A percentile compares a stretch with the other conserved stretches of the same genome.
These are phyloP conservation scores for Aspergillus sojae DNA, from an alignment of 2,329 filamentous ascomycete genomes.

Conservation along the genomic window DNA sequence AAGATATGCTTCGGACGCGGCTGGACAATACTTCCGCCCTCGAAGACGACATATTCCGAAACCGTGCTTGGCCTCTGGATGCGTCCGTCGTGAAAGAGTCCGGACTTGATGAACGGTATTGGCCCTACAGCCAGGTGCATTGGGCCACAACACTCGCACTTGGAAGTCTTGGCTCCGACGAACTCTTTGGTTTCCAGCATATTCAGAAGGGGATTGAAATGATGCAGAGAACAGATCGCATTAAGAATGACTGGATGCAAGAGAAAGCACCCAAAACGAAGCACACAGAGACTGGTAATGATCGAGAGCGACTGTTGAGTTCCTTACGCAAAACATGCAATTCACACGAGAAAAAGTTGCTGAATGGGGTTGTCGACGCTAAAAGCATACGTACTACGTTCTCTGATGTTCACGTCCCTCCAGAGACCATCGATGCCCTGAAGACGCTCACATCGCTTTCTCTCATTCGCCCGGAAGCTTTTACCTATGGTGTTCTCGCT, in stretches of 20 bases:
- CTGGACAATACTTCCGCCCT: constrained; percentile 35
- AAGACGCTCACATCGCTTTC: constrained; percentile 88
- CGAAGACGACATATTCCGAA: constrained; percentile 35
- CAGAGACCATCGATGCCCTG: constrained; percentile 81
- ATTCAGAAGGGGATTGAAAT: constrained; percentile 39
- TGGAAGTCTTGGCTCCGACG: constrained; percentile 50
- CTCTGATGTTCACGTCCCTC: constrained; percentile 78
- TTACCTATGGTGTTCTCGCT: constrained; percentile 89
- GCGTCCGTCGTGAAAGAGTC: constrained; percentile 34
- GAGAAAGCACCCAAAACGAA: constrained; percentile 35
- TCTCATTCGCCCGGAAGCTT: constrained; percentile 86
- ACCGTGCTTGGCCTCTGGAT: constrained; percentile 35
- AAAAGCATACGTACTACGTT: constrained; percentile 85
- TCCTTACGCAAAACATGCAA: constrained; percentile 63
- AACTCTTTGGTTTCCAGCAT: constrained; percentile 42
- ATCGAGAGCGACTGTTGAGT: constrained; percentile 48
- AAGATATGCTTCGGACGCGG: constrained; percentile 59
- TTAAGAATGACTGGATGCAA: constrained; percentile 41
- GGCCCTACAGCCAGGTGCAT: constrained; percentile 64
- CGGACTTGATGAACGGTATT: constrained; percentile 55
- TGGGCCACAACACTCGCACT: constrained; percentile 59
- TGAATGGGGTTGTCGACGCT: constrained; percentile 80
- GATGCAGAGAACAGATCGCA: constrained; percentile 45
- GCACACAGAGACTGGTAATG: constrained; percentile 35
- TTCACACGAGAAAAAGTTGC: constrained; percentile 78